A percentile compares a stretch with the other conserved stretches of the same genome.
phyloP scores from a whole-genome alignment of 1,284 basidiomycete genomes.

The Pholiota adiposa region DNA sequence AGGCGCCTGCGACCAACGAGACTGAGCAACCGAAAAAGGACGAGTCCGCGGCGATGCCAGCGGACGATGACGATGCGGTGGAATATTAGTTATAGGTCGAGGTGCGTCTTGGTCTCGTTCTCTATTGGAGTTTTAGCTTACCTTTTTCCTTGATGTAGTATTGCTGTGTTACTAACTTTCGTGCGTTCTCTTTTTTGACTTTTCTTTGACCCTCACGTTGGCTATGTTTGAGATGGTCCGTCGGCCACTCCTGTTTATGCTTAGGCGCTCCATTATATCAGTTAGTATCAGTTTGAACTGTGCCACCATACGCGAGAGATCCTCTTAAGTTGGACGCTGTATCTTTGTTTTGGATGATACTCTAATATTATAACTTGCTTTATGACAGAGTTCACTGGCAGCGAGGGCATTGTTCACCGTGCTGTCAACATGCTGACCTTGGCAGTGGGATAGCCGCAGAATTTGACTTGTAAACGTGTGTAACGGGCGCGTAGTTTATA shows the following conservation, averaged over 20 bases:
- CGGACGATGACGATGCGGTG: conserved; percentile 48
- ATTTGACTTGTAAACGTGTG: too few species aligned
- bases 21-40: conserved; percentile 45
- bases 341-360: not conserved
- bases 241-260: not conserved
- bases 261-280: conserved; percentile 4
- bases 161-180: conserved; percentile 14
- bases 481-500: too few species aligned
- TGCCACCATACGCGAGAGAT: not conserved
- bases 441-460: too few species aligned
- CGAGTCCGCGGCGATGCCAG: conserved; percentile 48
- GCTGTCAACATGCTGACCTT: too few species aligned
- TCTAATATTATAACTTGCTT: not conserved
- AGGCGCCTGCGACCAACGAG: conserved; percentile 34
- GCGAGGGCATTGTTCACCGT: too few species aligned
- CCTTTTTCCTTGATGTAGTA: not conserved
- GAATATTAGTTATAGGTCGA: conserved; percentile 39
- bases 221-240: not conserved
- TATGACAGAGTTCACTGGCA: too few species aligned
- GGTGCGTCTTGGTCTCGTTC: conserved; percentile 10
- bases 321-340: not conserved
- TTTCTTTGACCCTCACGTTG: conserved; percentile 10
- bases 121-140: not conserved
- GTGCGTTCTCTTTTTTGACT: conserved; percentile 12
- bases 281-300: not conserved